Evolutionary conservation across 495 filamentous ascomycete genomes (phyloP).

Genomic region (Penicillium turbatum): DNA sequence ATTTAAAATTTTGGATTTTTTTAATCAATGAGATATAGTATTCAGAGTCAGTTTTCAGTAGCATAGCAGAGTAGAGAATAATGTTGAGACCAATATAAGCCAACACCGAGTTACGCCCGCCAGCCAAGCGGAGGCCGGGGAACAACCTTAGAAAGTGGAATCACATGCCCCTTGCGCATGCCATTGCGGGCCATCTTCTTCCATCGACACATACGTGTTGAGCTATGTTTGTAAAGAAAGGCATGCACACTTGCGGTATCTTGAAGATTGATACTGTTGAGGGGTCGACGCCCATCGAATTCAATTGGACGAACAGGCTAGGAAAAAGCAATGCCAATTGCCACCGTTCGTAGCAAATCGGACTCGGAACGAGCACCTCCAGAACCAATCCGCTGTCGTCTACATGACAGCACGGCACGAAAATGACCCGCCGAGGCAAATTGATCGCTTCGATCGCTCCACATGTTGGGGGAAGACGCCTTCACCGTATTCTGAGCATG

Average conservation of each 20-base stretch:
- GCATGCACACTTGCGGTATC: background rate
- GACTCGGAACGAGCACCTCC: background rate
- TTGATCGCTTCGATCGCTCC: conserved; percentile 10
- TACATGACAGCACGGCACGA: conserved; percentile 11
- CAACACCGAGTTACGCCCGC: background rate
- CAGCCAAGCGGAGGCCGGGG: background rate
- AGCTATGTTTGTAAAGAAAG: background rate
- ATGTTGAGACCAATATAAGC: background rate
- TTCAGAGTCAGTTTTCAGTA: too few relatives aligned
- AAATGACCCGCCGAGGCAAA: conserved; percentile 27
- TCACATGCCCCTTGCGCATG: conserved; percentile 14
- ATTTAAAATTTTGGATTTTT: too few relatives aligned
- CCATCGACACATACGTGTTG: background rate
- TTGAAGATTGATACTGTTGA: background rate
- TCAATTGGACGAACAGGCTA: background rate
- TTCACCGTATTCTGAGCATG: conserved; percentile 16
- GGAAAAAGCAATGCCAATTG: conserved; percentile 7
- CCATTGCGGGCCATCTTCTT: background rate
- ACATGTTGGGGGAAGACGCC: conserved; percentile 6
- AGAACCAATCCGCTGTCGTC: conserved; percentile 8
- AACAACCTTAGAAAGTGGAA: conserved; percentile 12
- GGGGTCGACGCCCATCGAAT: background rate
- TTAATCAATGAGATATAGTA: too few relatives aligned
- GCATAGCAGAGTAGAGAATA: background rate
- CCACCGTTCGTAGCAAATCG: conserved; percentile 4